Conservation (phyloP, 164 flowering plant genomes). For the Magnolia kwangsiensis region DNA sequence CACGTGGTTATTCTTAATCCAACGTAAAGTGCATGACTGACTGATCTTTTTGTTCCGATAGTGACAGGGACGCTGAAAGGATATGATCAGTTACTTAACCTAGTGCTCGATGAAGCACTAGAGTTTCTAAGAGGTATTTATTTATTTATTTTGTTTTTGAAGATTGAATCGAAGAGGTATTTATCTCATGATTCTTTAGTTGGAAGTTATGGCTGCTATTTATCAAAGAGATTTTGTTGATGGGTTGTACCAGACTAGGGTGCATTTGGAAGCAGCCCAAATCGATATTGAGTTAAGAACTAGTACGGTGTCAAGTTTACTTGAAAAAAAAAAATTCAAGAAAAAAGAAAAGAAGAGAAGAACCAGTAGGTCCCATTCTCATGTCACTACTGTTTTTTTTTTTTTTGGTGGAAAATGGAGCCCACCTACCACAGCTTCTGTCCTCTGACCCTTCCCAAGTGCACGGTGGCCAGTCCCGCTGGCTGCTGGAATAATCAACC, state of each 20-base stretch:
- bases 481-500: no score
- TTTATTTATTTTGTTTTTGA: background rate
- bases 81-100: constrained; percentile 88
- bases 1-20: no score
- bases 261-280: no score
- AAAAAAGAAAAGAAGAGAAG: no score
- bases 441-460: no score
- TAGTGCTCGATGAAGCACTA: constrained; percentile 90
- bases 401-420: background rate
- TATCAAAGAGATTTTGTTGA: background rate
- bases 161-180: no score
- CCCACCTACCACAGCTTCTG: background rate
- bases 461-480: no score
- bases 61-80: constrained; percentile 94
- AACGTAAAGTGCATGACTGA: background rate
- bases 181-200: background rate
- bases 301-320: no score
- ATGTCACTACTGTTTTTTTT: background rate
- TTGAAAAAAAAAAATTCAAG: no score
- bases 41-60: constrained; percentile 18
- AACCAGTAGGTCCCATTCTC: background rate
- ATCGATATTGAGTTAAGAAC: no score
- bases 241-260: background rate
- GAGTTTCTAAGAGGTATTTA: constrained; percentile 81
- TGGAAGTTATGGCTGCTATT: background rate